These are phyloP conservation scores for Xylogone sp. DNA, from an alignment of 2,329 filamentous ascomycete species.

Conservation along the genomic window DNA sequence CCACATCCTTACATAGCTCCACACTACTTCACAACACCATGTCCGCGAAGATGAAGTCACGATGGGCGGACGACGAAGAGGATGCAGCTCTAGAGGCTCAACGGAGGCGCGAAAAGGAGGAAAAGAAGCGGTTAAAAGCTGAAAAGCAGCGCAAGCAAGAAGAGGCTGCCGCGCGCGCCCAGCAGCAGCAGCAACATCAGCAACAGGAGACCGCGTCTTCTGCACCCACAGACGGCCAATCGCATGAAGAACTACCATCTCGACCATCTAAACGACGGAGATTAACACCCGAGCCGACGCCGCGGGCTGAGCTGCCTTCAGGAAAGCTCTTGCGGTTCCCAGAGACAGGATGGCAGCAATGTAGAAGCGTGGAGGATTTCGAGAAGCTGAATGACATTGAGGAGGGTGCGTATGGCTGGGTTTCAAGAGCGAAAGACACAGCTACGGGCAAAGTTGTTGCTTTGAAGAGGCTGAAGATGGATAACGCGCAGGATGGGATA, in stretches of 20 bases:
- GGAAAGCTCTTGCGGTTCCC: conserved; percentile 69
- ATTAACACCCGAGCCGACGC: conserved; percentile 31
- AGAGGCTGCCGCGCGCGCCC: conserved; percentile 30
- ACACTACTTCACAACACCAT: conserved; percentile 15
- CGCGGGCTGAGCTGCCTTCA: conserved; percentile 31
- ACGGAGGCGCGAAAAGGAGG: conserved; percentile 78
- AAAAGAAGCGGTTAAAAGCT: conserved; percentile 79
- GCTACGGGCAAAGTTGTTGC: conserved; percentile 79
- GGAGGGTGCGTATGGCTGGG: conserved; percentile 94
- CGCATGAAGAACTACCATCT: conserved; percentile 33
- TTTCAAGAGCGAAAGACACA: conserved; percentile 76
- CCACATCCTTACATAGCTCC: conserved; percentile 4
- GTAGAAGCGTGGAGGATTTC: conserved; percentile 80
- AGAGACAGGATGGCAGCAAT: conserved; percentile 61
- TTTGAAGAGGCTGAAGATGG: conserved; percentile 90
- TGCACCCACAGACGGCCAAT: conserved; percentile 27
- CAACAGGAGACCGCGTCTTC: conserved; percentile 32
- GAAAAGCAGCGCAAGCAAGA: conserved; percentile 73
- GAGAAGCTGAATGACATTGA: conserved; percentile 95
- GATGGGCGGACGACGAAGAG: conserved; percentile 85
- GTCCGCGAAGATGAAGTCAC: conserved; percentile 47
- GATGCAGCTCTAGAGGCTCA: conserved; percentile 71
- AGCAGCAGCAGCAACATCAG: conserved; percentile 20
- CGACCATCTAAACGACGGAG: conserved; percentile 62
- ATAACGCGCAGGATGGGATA: conserved; percentile 67